These are phyloP conservation scores for Naganishia cerealis DNA, from an alignment of 1,284 basidiomycete species.

Conservation along the genomic window DNA sequence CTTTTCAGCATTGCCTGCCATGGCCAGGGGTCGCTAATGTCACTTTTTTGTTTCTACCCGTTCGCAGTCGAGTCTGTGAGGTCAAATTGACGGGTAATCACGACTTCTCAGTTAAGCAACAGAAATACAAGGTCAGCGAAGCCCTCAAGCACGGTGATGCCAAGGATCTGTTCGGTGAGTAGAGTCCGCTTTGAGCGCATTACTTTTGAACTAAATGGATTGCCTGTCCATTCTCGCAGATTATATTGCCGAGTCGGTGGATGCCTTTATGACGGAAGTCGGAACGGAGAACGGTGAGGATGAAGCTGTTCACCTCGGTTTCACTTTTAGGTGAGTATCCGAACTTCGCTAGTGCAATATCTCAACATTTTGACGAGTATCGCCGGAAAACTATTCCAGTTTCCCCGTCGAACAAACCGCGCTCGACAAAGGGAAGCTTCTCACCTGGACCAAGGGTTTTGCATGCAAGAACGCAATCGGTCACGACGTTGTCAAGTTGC, in stretches of 20 bases:
- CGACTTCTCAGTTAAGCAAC: constrained; percentile 81
- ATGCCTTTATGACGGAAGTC: constrained; percentile 81
- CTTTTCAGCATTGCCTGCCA: neutral
- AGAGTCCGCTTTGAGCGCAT: neutral
- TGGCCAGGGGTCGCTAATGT: neutral
- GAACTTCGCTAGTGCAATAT: neutral
- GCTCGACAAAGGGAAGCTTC: constrained; percentile 79
- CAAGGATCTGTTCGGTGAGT: constrained; percentile 73
- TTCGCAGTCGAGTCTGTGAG: constrained; percentile 80
- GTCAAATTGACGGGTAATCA: constrained; percentile 84
- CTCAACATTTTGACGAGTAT: neutral
- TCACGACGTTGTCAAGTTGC: constrained; percentile 83
- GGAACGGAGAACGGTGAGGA: constrained; percentile 54
- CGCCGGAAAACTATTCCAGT: constrained; percentile 45
- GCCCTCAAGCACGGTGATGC: constrained; percentile 85
- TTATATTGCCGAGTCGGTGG: constrained; percentile 94
- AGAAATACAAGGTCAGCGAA: constrained; percentile 91
- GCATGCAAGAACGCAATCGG: constrained; percentile 85
- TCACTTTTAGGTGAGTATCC: constrained; percentile 71
- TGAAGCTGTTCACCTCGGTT: constrained; percentile 72
- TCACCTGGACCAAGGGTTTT: constrained; percentile 98
- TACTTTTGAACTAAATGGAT: neutral
- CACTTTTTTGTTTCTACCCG: neutral
- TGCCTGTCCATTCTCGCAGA: constrained; percentile 58
- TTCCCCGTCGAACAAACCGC: constrained; percentile 98